Evolutionary conservation across 2,329 filamentous ascomycete genomes (phyloP).

Genomic region (Stromatinia cepivora): DNA sequence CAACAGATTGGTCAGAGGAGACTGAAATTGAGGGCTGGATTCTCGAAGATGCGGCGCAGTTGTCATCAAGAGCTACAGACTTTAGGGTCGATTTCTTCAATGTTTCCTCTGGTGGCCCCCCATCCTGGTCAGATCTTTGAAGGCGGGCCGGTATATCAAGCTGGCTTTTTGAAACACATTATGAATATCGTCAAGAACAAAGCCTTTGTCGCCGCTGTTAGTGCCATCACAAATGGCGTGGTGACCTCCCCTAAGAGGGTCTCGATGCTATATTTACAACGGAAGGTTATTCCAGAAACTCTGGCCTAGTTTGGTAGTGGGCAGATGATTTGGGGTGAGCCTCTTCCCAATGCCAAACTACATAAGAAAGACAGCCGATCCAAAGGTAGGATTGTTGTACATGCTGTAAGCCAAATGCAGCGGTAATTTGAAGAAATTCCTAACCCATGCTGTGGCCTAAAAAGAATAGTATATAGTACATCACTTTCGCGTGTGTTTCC

Average conservation of each 20-base stretch:
- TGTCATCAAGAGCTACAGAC: conserved; percentile 63
- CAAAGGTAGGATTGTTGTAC: neutral
- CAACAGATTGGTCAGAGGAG: conserved; percentile 70
- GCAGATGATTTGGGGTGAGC: conserved; percentile 52
- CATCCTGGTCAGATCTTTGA: conserved; percentile 60
- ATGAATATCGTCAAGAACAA: conserved; percentile 69
- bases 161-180: conserved; percentile 65
- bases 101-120: conserved; percentile 64
- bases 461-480: neutral
- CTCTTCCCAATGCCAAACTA: neutral
- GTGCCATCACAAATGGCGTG: conserved; percentile 48
- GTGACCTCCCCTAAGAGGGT: conserved; percentile 50
- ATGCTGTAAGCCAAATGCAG: neutral
- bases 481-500: neutral
- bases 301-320: conserved; percentile 55
- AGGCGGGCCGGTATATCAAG: conserved; percentile 67
- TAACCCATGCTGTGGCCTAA: neutral
- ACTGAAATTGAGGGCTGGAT: conserved; percentile 64
- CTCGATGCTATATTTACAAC: conserved; percentile 52
- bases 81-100: conserved; percentile 74
- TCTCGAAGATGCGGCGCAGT: conserved; percentile 59
- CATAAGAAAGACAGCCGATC: neutral
- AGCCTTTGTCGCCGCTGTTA: conserved; percentile 49
- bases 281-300: conserved; percentile 59
- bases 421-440: neutral